Percentiles rank a stretch among this genome's conserved stretches.
Evolutionary conservation across 2,329 filamentous ascomycete genomes (phyloP).

Genomic region (Plectosphaerella cucumerina): DNA sequence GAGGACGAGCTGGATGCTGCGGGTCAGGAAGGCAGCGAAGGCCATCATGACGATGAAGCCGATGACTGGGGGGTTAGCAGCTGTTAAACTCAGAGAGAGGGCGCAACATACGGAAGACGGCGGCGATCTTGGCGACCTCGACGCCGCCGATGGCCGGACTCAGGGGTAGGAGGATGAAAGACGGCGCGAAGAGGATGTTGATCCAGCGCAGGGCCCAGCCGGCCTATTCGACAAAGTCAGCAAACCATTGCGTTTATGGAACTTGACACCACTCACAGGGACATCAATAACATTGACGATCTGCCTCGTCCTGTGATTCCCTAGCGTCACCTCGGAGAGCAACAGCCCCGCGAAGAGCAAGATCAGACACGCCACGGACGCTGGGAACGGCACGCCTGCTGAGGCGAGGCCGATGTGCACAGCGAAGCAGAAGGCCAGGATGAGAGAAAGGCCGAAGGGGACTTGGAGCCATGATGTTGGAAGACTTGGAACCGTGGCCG

Average conservation of each 20-base stretch:
- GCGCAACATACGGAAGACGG: conserved; percentile 48
- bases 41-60: conserved; percentile 51
- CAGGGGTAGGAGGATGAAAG: conserved; percentile 55
- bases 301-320: conserved; percentile 41
- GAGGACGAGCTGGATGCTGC: conserved; percentile 45
- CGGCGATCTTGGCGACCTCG: conserved; percentile 56
- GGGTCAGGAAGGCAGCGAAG: conserved; percentile 49
- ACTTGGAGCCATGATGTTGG: conserved; percentile 45
- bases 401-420: conserved; percentile 38
- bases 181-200: conserved; percentile 54
- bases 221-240: conserved; percentile 32
- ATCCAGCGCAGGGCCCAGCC: conserved; percentile 56
- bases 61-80: conserved; percentile 33
- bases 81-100: too few relatives aligned
- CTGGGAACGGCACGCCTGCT: conserved; percentile 50
- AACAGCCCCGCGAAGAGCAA: conserved; percentile 48
- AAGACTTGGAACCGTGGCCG: conserved; percentile 16
- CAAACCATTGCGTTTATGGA: background rate
- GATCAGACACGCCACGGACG: conserved; percentile 55
- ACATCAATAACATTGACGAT: conserved; percentile 48
- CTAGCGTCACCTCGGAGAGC: conserved; percentile 39
- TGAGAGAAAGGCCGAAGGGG: conserved; percentile 36
- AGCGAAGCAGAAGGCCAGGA: conserved; percentile 38
- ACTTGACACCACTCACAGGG: conserved; percentile 33
- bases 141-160: conserved; percentile 47